Evolutionary conservation across 768 basidiomycete species (phyloP).

Genomic region (Steccherinum ochraceum): DNA sequence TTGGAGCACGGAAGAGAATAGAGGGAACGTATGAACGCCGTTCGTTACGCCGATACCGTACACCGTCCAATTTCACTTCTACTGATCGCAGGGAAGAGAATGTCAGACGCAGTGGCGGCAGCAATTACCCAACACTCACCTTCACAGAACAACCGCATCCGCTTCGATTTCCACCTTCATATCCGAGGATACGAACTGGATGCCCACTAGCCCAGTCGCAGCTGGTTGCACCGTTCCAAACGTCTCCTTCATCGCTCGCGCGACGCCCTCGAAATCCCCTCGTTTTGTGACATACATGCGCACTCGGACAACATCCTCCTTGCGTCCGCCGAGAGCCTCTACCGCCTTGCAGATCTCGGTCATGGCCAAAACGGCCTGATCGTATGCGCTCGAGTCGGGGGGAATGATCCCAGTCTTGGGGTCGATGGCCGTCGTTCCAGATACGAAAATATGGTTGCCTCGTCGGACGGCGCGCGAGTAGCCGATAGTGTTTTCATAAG

Average conservation of each 20-base stretch:
- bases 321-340: constrained; percentile 35
- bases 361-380: constrained; percentile 39
- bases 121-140: constrained; percentile 1
- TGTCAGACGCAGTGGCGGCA: no score
- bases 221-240: constrained; percentile 38
- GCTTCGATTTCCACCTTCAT: constrained; percentile 56
- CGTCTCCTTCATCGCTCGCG: constrained; percentile 32
- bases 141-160: constrained; percentile 32
- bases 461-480: constrained; percentile 47
- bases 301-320: constrained; percentile 39
- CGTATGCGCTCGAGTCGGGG: constrained; percentile 35
- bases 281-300: constrained; percentile 42
- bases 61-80: no score
- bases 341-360: constrained; percentile 38
- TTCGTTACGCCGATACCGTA: no score
- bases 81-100: no score
- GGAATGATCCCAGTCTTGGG: constrained; percentile 34
- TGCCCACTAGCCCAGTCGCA: constrained; percentile 50
- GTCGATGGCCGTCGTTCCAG: constrained; percentile 46
- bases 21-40: no score
- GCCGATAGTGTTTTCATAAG: constrained; percentile 45
- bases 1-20: no score
- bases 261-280: constrained; percentile 32
- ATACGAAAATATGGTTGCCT: constrained; percentile 47
- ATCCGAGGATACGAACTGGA: constrained; percentile 35